Evolutionary conservation across 2,329 filamentous ascomycete genomes (phyloP).

Genomic region (Phoma herbarum): DNA sequence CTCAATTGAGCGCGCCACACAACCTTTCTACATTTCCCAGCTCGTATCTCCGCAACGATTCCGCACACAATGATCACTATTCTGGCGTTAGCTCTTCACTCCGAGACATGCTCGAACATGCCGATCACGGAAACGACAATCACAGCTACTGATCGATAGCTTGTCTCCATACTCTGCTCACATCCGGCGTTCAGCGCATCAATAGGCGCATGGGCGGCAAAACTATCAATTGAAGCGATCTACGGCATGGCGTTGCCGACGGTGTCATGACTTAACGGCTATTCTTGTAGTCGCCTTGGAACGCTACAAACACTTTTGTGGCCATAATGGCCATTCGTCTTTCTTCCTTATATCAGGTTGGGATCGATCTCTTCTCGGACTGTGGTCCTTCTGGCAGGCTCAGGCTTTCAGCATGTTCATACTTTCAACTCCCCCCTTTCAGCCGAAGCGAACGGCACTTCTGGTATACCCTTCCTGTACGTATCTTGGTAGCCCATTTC

Average conservation of each 20-base stretch:
- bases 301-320: slow-evolving; percentile 2
- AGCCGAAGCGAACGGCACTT: slow-evolving; percentile 31
- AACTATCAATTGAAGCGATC: slow-evolving; percentile 13
- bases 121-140: slow-evolving; percentile 44
- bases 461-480: slow-evolving; percentile 50
- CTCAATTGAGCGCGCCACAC: slow-evolving; percentile 52
- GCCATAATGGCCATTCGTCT: slow-evolving; percentile 5
- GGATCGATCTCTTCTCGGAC: slow-evolving; percentile 8
- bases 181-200: slow-evolving; percentile 16
- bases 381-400: slow-evolving; percentile 13
- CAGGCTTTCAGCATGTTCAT: slow-evolving; percentile 12
- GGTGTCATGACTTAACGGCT: slow-evolving; percentile 21
- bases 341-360: background rate
- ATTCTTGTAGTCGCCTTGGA: slow-evolving; percentile 1
- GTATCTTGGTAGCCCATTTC: slow-evolving; percentile 29
- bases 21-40: slow-evolving; percentile 50
- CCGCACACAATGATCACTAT: slow-evolving; percentile 47
- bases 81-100: slow-evolving; percentile 47
- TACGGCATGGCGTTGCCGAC: slow-evolving; percentile 7
- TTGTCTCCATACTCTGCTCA: slow-evolving; percentile 7
- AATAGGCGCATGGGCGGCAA: slow-evolving; percentile 12
- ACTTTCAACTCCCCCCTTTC: background rate
- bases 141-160: slow-evolving; percentile 27
- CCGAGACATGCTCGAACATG: slow-evolving; percentile 47
- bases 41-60: slow-evolving; percentile 50